Evolutionary conservation across 106 monocot genomes (phyloP).

Genomic region (Allium fistulosum): DNA sequence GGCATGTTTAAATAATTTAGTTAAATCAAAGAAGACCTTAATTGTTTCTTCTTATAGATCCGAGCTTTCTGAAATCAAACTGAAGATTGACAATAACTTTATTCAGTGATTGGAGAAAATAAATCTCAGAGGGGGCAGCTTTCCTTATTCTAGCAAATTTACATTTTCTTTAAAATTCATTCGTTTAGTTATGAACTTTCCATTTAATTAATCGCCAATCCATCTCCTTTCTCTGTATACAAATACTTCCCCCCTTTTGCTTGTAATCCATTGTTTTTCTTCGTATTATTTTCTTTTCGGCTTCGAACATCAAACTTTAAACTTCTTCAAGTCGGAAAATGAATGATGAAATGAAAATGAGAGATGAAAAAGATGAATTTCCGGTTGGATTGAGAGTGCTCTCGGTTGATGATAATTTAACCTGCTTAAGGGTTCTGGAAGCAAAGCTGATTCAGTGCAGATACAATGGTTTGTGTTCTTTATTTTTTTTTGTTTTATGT

Average conservation of each 20-base stretch:
- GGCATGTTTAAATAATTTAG: too few species aligned
- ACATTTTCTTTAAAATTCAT: conserved; percentile 11
- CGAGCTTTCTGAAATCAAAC: conserved; percentile 2
- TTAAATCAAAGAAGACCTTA: too few species aligned
- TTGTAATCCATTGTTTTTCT: conserved; percentile 1
- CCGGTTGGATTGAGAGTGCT: conserved; percentile 37
- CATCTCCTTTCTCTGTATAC: neutral
- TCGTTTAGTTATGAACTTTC: conserved; percentile 13
- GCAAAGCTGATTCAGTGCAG: conserved; percentile 24
- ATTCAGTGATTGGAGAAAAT: conserved; percentile 6
- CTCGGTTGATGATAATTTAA: conserved; percentile 35
- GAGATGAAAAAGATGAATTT: conserved; percentile 22
- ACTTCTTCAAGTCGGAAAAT: neutral
- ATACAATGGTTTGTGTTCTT: conserved; percentile 21
- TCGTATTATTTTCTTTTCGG: neutral
- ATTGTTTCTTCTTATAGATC: conserved; percentile 4
- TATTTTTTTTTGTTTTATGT: neutral
- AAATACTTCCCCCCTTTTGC: neutral
- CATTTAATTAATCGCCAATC: conserved; percentile 6
- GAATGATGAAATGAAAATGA: conserved; percentile 12
- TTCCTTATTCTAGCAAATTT: conserved; percentile 9
- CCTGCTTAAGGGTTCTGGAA: conserved; percentile 32
- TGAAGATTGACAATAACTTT: conserved; percentile 10
- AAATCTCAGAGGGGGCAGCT: conserved; percentile 4
- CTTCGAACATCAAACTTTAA: neutral